phyloP scores from a whole-genome alignment of 257 asterid species.

The Solanum etuberosum region DNA sequence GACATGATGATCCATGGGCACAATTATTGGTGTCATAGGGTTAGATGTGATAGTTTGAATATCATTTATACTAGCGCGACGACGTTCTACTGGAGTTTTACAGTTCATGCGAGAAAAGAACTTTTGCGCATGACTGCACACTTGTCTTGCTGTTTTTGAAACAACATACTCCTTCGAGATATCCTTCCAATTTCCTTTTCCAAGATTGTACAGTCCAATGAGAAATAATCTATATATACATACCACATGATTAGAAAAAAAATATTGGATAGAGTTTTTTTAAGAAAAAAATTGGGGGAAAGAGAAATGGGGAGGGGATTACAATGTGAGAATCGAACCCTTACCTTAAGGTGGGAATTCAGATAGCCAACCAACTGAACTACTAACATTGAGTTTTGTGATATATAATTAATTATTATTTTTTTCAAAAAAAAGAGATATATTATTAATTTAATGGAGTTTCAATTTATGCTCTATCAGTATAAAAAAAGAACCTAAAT shows the following conservation, averaged over 20 bases:
- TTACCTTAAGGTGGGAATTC: not conserved
- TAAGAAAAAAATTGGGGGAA: not conserved
- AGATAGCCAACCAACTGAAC: not conserved
- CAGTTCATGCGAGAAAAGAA: constrained; percentile 20
- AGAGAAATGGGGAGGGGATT: not conserved
- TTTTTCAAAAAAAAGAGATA: not conserved
- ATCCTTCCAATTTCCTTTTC: constrained; percentile 44
- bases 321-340: not conserved
- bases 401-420: too few species aligned
- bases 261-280: not conserved
- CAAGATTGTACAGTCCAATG: constrained; percentile 30
- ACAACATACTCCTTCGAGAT: constrained; percentile 34
- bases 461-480: not conserved
- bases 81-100: constrained; percentile 20
- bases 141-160: constrained; percentile 31
- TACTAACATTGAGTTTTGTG: not conserved
- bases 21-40: not conserved
- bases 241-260: not conserved
- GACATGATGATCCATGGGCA: not conserved
- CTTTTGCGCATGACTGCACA: constrained; percentile 48
- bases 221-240: constrained; percentile 21
- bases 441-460: not conserved
- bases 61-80: constrained; percentile 34
- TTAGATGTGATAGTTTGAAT: not conserved
- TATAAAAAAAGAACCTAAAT: too few species aligned